Conservation (phyloP, 441 rosid species). For the Pelargonium fulgidum region DNA sequence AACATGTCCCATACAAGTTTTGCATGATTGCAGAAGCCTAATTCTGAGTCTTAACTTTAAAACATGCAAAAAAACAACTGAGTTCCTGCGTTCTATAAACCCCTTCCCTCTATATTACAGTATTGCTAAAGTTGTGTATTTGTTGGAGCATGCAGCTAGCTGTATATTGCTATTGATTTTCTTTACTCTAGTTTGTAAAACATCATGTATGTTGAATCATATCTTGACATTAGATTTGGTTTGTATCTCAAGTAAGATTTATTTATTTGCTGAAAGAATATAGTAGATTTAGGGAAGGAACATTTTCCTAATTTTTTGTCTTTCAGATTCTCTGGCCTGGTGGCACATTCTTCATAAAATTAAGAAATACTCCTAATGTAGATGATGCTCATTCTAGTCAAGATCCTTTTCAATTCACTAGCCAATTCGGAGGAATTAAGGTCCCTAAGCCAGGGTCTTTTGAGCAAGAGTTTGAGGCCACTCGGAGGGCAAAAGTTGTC, state of each 20-base stretch:
- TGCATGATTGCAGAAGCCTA: constrained; percentile 5
- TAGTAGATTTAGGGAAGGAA: too few species aligned
- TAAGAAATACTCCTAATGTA: constrained; percentile 29
- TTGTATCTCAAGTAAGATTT: background rate
- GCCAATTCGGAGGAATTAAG: constrained; percentile 55
- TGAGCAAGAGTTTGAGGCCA: constrained; percentile 76
- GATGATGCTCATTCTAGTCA: constrained; percentile 31
- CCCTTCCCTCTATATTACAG: too few species aligned
- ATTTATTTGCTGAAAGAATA: too few species aligned
- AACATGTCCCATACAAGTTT: background rate
- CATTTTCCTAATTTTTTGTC: constrained; percentile 9
- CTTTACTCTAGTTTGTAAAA: too few species aligned
- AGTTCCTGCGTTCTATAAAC: too few species aligned
- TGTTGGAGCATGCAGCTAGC: too few species aligned
- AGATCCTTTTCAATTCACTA: constrained; percentile 31
- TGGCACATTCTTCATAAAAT: constrained; percentile 67
- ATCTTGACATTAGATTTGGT: background rate
- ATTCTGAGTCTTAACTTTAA: background rate
- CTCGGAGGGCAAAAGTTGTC: constrained; percentile 79
- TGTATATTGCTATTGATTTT: too few species aligned
- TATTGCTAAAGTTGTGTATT: too few species aligned
- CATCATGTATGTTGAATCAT: background rate
- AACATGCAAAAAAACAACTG: too few species aligned
- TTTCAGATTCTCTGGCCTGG: constrained; percentile 83
- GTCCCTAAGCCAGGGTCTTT: constrained; percentile 50